phyloP scores from a whole-genome alignment of 768 basidiomycete genomes.

The Macrolepiota albuminosa region DNA sequence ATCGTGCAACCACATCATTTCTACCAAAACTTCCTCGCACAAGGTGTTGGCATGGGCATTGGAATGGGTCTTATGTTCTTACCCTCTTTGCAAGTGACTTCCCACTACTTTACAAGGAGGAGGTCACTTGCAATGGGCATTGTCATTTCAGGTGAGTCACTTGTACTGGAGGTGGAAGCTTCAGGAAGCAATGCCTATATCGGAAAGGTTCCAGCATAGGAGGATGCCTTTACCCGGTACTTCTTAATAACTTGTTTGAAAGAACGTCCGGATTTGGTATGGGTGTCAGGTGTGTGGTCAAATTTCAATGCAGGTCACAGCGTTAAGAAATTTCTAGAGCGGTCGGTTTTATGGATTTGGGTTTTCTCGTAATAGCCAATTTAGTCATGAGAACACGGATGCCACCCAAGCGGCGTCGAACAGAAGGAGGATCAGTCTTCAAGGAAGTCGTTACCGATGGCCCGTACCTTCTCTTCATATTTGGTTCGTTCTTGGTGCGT shows the following conservation, averaged over 20 bases:
- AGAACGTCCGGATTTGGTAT: slow-evolving; percentile 32
- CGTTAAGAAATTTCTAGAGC: slow-evolving; percentile 24
- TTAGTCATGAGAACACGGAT: slow-evolving; percentile 38
- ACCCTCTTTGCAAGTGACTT: slow-evolving; percentile 46
- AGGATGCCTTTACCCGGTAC: slow-evolving; percentile 47
- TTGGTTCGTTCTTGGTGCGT: slow-evolving; percentile 36
- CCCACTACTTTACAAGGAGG: slow-evolving; percentile 46
- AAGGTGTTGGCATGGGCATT: slow-evolving; percentile 53
- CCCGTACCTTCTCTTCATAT: slow-evolving; percentile 35
- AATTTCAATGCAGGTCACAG: slow-evolving; percentile 18
- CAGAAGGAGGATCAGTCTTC: slow-evolving; percentile 18
- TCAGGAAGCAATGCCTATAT: neutral
- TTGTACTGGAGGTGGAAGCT: neutral
- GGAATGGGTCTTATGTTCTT: slow-evolving; percentile 53
- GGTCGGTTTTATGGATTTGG: slow-evolving; percentile 41
- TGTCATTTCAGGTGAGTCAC: slow-evolving; percentile 39
- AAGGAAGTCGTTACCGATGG: slow-evolving; percentile 34
- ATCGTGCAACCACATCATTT: slow-evolving; percentile 41
- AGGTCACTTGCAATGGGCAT: slow-evolving; percentile 53
- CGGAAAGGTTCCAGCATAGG: slow-evolving; percentile 39
- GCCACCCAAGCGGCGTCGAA: slow-evolving; percentile 21
- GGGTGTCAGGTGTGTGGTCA: slow-evolving; percentile 34
- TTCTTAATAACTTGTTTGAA: slow-evolving; percentile 44
- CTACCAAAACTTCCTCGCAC: slow-evolving; percentile 50
- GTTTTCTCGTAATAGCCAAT: slow-evolving; percentile 39